These are phyloP conservation scores for Aspergillus tamarii DNA, from an alignment of 2,329 filamentous ascomycete genomes.

Conservation along the genomic window DNA sequence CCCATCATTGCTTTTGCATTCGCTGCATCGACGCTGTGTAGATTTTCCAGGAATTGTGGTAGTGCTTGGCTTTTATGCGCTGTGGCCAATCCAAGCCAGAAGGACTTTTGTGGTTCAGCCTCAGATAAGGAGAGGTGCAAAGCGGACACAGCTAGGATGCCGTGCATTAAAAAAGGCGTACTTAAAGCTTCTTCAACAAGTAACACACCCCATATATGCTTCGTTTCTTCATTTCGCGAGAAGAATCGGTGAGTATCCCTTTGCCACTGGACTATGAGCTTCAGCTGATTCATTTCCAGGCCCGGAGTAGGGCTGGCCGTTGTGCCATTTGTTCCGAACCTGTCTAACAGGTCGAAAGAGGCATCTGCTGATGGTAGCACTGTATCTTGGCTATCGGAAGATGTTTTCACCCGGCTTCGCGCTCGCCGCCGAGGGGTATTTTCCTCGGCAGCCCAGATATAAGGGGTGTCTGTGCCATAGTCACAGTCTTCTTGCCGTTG, in stretches of 20 bases:
- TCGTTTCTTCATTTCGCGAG: slow-evolving; percentile 23
- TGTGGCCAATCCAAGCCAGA: slow-evolving; percentile 25
- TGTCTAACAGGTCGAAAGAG: not conserved
- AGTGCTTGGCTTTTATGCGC: slow-evolving; percentile 21
- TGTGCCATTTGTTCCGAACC: not conserved
- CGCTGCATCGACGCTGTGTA: not conserved
- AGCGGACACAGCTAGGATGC: slow-evolving; percentile 28
- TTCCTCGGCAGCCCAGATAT: slow-evolving; percentile 16
- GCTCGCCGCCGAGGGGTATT: not conserved
- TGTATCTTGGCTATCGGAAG: not conserved
- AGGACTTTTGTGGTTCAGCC: not conserved
- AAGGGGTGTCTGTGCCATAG: slow-evolving; percentile 19
- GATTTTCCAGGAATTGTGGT: not conserved
- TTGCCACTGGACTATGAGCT: slow-evolving; percentile 1
- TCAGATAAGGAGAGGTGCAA: slow-evolving; percentile 21
- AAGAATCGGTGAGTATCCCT: slow-evolving; percentile 19
- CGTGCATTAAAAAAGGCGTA: slow-evolving; percentile 29
- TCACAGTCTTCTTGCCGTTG: slow-evolving; percentile 23
- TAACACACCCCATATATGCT: slow-evolving; percentile 22
- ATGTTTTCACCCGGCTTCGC: not conserved
- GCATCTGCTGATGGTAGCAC: not conserved
- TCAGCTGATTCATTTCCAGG: not conserved
- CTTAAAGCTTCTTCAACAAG: slow-evolving; percentile 25
- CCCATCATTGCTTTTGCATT: not conserved
- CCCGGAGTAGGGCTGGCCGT: not conserved